Conservation (phyloP, 257 asterid genomes). For the Jaltomata sinuosa region DNA sequence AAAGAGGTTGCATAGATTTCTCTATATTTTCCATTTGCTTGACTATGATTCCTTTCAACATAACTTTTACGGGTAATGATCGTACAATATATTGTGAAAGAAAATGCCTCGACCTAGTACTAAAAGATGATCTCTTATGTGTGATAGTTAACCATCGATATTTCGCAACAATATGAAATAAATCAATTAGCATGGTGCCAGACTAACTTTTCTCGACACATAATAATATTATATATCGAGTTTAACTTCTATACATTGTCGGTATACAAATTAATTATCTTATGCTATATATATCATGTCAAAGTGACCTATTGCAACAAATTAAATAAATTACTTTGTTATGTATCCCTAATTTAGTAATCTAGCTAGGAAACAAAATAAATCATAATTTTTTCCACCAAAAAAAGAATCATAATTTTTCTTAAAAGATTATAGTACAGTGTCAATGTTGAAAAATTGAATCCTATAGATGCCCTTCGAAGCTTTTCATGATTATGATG, state of each 20-base stretch:
- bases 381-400: neutral
- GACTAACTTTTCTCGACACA: neutral
- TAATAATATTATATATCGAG: neutral
- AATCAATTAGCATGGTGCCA: neutral
- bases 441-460: too few relatives aligned
- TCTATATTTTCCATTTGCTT: neutral
- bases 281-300: too few relatives aligned
- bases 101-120: neutral
- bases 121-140: neutral
- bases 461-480: neutral
- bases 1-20: neutral
- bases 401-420: too few relatives aligned
- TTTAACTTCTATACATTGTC: too few relatives aligned
- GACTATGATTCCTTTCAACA: neutral
- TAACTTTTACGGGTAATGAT: neutral
- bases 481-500: neutral
- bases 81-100: neutral
- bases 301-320: neutral
- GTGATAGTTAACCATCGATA: too few relatives aligned
- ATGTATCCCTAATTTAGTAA: neutral
- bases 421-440: too few relatives aligned
- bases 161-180: neutral
- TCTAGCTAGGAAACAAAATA: neutral
- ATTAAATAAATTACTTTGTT: neutral
- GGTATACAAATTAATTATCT: too few relatives aligned